phyloP scores from a whole-genome alignment of 169 alveolate genomes.

The Plasmodium gonderi region DNA sequence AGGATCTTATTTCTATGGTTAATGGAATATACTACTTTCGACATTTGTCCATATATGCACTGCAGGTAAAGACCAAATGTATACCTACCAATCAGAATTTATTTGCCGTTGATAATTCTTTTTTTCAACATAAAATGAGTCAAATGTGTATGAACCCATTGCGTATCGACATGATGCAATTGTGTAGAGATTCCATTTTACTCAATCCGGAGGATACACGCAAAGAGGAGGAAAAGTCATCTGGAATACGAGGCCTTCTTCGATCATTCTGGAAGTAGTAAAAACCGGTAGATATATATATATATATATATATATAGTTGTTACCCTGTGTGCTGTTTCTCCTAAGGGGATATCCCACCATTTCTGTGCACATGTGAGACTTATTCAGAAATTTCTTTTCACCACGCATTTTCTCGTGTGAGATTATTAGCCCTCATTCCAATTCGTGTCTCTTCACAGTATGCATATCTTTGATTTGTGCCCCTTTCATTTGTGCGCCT shows the following conservation, averaged over 20 bases:
- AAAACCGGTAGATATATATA: neutral
- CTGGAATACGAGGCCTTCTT: conserved; percentile 25
- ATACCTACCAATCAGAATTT: neutral
- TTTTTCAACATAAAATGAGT: conserved; percentile 24
- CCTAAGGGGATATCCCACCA: no score
- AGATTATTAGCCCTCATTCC: no score
- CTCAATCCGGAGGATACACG: conserved; percentile 7
- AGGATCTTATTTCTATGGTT: conserved; percentile 29
- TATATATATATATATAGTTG: neutral
- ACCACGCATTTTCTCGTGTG: no score
- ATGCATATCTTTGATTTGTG: neutral
- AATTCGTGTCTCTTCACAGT: neutral
- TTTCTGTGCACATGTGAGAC: no score
- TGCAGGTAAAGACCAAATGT: conserved; percentile 59
- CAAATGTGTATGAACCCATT: conserved; percentile 24
- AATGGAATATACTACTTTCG: conserved; percentile 44
- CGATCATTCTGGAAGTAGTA: conserved; percentile 48
- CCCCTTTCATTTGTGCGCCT: no score
- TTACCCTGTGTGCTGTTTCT: no score
- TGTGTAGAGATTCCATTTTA: conserved; percentile 9
- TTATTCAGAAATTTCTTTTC: no score
- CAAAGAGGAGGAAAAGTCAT: conserved; percentile 7
- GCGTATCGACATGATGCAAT: conserved; percentile 31
- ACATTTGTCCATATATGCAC: conserved; percentile 50
- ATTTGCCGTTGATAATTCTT: conserved; percentile 34